A percentile compares a stretch with the other conserved stretches of the same genome.
These are phyloP conservation scores for Chaetoscypha palmicola DNA, from an alignment of 2,329 filamentous ascomycete genomes.

Conservation along the genomic window DNA sequence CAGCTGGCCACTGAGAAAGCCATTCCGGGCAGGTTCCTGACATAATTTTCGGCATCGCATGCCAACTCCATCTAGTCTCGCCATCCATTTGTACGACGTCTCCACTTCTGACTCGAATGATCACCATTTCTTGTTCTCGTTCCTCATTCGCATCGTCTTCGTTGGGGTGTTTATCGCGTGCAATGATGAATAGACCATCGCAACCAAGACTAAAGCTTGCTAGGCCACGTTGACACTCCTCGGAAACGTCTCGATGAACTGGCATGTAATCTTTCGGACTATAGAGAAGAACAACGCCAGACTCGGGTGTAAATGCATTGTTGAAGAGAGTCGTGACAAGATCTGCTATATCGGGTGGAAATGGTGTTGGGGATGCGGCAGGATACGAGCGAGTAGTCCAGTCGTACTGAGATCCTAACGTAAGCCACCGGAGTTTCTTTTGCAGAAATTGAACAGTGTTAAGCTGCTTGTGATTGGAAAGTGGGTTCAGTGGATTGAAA, in stretches of 20 bases:
- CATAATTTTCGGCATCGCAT: slow-evolving; percentile 85
- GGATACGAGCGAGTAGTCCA: slow-evolving; percentile 86
- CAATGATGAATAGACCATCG: slow-evolving; percentile 81
- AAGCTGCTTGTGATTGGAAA: slow-evolving; percentile 62
- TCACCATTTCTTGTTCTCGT: slow-evolving; percentile 34
- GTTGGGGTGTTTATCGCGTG: slow-evolving; percentile 38
- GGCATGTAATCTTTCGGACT: slow-evolving; percentile 84
- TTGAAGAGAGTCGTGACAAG: slow-evolving; percentile 69
- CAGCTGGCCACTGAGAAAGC: slow-evolving; percentile 67
- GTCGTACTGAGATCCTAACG: slow-evolving; percentile 89
- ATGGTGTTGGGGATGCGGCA: slow-evolving; percentile 53
- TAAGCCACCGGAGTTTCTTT: slow-evolving; percentile 85
- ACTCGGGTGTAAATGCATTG: slow-evolving; percentile 63
- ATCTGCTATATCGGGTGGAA: slow-evolving; percentile 64
- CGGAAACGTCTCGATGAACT: slow-evolving; percentile 88
- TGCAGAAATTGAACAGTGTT: slow-evolving; percentile 64
- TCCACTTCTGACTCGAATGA: slow-evolving; percentile 70
- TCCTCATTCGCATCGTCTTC: slow-evolving; percentile 23
- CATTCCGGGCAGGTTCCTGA: slow-evolving; percentile 70
- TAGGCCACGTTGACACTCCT: slow-evolving; percentile 69
- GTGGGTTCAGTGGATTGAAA: slow-evolving; percentile 52
- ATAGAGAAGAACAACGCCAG: slow-evolving; percentile 91
- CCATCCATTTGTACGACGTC: slow-evolving; percentile 88
- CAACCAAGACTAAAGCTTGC: slow-evolving; percentile 85
- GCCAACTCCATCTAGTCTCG: slow-evolving; percentile 81